Evolutionary conservation across 345 rosid genomes (phyloP).

Genomic region (Psidium friedrichsthalianum): DNA sequence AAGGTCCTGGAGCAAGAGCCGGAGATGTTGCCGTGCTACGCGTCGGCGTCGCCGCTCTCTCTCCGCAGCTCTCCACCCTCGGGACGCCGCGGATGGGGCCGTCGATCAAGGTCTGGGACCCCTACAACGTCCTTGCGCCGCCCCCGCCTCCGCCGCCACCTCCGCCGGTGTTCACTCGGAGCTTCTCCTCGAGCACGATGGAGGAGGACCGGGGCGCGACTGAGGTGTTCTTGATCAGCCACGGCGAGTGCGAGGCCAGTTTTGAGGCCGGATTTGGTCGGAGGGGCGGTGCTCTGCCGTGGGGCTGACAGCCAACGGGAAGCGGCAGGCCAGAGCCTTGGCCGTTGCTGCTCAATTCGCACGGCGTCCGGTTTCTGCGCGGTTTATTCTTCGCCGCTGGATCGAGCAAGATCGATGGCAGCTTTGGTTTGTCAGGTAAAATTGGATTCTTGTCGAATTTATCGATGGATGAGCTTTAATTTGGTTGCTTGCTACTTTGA

Average conservation of each 20-base stretch:
- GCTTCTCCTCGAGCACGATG: constrained; percentile 15
- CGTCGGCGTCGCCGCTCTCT: constrained; percentile 85
- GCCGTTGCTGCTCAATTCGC: constrained; percentile 76
- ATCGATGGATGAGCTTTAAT: background rate
- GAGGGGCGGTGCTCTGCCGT: constrained; percentile 73
- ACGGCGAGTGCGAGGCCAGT: constrained; percentile 71
- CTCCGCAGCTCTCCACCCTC: constrained; percentile 78
- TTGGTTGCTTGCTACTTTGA: background rate
- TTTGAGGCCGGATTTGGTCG: constrained; percentile 66
- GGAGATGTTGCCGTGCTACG: constrained; percentile 82
- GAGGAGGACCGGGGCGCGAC: constrained; percentile 26
- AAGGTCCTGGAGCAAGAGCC: constrained; percentile 86
- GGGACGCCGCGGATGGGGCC: constrained; percentile 92
- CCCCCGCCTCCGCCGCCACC: constrained; percentile 54
- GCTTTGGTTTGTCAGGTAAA: constrained; percentile 69
- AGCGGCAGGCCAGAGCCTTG: constrained; percentile 89
- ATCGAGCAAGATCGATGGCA: constrained; percentile 82
- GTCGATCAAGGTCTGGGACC: constrained; percentile 91
- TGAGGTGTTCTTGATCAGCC: constrained; percentile 67
- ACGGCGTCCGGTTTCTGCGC: constrained; percentile 66
- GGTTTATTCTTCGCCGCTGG: constrained; percentile 70
- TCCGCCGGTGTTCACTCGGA: constrained; percentile 31
- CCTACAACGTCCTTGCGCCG: constrained; percentile 81
- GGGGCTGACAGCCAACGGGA: constrained; percentile 58
- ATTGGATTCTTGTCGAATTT: background rate